A percentile compares a stretch with the other conserved stretches of the same genome.
Conservation (phyloP, 2,329 filamentous ascomycete species). For the Westerdykella sp. region DNA sequence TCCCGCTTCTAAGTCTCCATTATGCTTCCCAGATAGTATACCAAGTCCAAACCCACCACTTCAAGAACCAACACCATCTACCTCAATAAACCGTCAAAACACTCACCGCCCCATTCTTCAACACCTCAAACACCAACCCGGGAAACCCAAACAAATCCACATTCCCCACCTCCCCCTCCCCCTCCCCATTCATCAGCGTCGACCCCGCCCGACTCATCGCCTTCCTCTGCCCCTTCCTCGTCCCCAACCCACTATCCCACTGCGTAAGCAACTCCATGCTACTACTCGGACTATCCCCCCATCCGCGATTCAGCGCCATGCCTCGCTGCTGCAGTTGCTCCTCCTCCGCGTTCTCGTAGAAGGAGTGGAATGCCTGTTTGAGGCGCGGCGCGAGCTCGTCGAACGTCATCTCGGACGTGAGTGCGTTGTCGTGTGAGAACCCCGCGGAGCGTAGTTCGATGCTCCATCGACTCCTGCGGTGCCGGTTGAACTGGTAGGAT, state of each 20-base stretch:
- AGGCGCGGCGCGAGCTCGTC: constrained; percentile 61
- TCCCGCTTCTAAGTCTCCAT: too few species aligned
- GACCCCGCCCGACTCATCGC: constrained; percentile 22
- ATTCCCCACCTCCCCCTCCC: constrained; percentile 53
- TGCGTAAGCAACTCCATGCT: constrained; percentile 60
- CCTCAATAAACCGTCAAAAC: constrained; percentile 81
- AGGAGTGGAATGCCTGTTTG: constrained; percentile 62
- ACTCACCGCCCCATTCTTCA: constrained; percentile 87
- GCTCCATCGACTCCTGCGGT: constrained; percentile 83
- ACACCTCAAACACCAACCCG: constrained; percentile 87
- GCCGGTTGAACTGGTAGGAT: constrained; percentile 93
- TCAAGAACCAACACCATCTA: too few species aligned
- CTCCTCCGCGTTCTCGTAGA: constrained; percentile 53
- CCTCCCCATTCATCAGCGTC: constrained; percentile 35
- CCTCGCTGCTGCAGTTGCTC: constrained; percentile 50
- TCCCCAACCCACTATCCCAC: constrained; percentile 64
- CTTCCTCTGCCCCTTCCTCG: constrained; percentile 8
- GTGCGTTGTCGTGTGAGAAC: not conserved
- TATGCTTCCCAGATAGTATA: too few species aligned
- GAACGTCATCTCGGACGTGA: constrained; percentile 48
- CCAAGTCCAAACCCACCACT: not conserved
- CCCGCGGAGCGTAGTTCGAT: constrained; percentile 43
- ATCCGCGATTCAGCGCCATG: constrained; percentile 86
- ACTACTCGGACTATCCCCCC: constrained; percentile 85
- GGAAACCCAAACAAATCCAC: constrained; percentile 92